Conservation (phyloP, 202 grass and related monocot genomes). For the Carex sylvatica region DNA sequence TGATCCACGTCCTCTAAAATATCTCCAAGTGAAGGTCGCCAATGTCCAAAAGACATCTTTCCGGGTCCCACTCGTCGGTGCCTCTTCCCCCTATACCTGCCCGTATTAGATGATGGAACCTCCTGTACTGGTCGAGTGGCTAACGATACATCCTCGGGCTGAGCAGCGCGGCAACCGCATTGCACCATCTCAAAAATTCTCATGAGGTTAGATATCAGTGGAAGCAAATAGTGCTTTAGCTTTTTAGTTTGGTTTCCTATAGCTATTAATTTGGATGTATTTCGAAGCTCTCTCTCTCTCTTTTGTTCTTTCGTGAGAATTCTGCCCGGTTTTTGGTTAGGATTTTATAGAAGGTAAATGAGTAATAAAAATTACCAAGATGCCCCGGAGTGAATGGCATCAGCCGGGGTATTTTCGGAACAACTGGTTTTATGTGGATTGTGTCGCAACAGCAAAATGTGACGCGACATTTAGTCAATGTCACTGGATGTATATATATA, state of each 20-base stretch:
- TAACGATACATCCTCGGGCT: conserved; percentile 50
- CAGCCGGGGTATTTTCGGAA: not conserved
- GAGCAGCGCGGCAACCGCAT: conserved; percentile 69
- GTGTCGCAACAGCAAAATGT: not conserved
- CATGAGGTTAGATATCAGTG: conserved; percentile 54
- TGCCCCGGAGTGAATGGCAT: conserved; percentile 23
- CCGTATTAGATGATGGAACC: not conserved
- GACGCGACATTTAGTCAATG: conserved; percentile 2
- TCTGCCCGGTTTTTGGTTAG: not conserved
- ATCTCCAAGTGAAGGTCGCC: conserved; percentile 57
- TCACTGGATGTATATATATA: not conserved
- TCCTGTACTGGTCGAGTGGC: conserved; percentile 4
- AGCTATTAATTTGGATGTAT: not conserved
- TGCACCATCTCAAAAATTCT: conserved; percentile 74
- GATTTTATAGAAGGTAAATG: conserved; percentile 9
- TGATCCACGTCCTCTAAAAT: conserved; percentile 49
- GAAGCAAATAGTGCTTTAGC: not conserved
- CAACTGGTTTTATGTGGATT: conserved; percentile 12
- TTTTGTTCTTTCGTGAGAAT: not conserved
- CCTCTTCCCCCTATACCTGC: conserved; percentile 19
- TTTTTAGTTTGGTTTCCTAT: conserved; percentile 23
- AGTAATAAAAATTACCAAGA: not conserved
- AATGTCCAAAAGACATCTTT: conserved; percentile 28
- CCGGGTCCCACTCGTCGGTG: conserved; percentile 19
- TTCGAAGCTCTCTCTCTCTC: not conserved